These are phyloP conservation scores for Speleostelium caveatum DNA, from an alignment of 78 protist genomes.

Conservation along the genomic window DNA sequence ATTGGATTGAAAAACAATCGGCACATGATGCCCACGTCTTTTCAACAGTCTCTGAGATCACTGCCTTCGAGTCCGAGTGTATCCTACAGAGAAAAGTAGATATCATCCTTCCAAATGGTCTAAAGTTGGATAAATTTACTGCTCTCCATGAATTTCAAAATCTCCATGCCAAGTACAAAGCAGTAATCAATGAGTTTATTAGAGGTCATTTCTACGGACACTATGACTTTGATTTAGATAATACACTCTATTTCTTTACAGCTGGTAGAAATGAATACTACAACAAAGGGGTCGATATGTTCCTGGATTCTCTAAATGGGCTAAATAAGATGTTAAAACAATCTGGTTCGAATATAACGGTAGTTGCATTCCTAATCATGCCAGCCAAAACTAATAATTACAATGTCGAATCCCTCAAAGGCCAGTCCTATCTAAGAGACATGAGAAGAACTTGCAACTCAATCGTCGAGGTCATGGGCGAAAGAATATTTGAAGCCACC, in stretches of 20 bases:
- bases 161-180: slow-evolving; percentile 85
- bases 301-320: slow-evolving; percentile 82
- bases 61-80: slow-evolving; percentile 84
- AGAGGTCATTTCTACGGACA: slow-evolving; percentile 92
- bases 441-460: slow-evolving; percentile 78
- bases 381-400: slow-evolving; percentile 80
- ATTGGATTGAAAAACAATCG: slow-evolving; percentile 84
- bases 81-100: slow-evolving; percentile 85
- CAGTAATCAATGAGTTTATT: slow-evolving; percentile 75
- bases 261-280: slow-evolving; percentile 91
- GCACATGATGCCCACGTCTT: slow-evolving; percentile 89
- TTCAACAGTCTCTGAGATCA: slow-evolving; percentile 91
- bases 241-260: slow-evolving; percentile 90
- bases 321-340: slow-evolving; percentile 78
- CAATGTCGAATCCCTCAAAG: slow-evolving; percentile 88
- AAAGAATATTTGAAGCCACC: slow-evolving; percentile 73
- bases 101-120: slow-evolving; percentile 90
- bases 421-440: slow-evolving; percentile 75
- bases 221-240: slow-evolving; percentile 88
- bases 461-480: slow-evolving; percentile 58
- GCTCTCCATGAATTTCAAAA: slow-evolving; percentile 93
- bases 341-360: slow-evolving; percentile 68
- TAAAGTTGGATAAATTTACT: slow-evolving; percentile 80
- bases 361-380: slow-evolving; percentile 88
- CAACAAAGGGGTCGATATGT: slow-evolving; percentile 91